Conservation (phyloP, 2,329 filamentous ascomycete species). For the Cladophialophora yegresii region DNA sequence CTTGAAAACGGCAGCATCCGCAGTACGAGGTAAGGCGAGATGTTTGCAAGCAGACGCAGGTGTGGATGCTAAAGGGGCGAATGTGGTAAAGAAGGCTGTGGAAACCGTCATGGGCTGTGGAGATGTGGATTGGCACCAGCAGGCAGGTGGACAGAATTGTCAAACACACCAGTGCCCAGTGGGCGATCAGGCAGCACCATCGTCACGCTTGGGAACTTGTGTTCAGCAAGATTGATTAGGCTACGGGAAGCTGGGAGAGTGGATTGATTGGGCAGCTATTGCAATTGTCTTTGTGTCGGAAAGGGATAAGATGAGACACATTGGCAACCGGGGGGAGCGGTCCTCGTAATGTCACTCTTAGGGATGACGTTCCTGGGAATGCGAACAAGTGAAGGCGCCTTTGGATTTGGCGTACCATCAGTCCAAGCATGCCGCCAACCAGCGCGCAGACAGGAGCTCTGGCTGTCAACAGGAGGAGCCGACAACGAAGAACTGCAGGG, state of each 20-base stretch:
- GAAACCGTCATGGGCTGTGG: conserved; percentile 7
- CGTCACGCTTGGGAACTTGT: conserved; percentile 3
- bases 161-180: conserved; percentile 12
- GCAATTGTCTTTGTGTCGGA: conserved; percentile 12
- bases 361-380: conserved; percentile 1
- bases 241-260: conserved; percentile 10
- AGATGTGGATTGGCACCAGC: conserved; percentile 5
- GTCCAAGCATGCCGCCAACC: neutral
- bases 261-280: conserved; percentile 21
- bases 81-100: conserved; percentile 16
- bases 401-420: neutral
- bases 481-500: neutral
- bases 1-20: conserved; percentile 23
- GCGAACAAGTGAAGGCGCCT: neutral
- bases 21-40: conserved; percentile 19
- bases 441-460: neutral
- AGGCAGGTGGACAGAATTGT: conserved; percentile 10
- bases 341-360: neutral
- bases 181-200: neutral
- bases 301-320: conserved; percentile 14
- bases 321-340: neutral
- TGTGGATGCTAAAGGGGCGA: conserved; percentile 3
- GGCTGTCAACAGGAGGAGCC: neutral
- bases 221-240: neutral
- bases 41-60: conserved; percentile 9